Conservation (phyloP, 257 asterid species). For the Perilla frutescens region DNA sequence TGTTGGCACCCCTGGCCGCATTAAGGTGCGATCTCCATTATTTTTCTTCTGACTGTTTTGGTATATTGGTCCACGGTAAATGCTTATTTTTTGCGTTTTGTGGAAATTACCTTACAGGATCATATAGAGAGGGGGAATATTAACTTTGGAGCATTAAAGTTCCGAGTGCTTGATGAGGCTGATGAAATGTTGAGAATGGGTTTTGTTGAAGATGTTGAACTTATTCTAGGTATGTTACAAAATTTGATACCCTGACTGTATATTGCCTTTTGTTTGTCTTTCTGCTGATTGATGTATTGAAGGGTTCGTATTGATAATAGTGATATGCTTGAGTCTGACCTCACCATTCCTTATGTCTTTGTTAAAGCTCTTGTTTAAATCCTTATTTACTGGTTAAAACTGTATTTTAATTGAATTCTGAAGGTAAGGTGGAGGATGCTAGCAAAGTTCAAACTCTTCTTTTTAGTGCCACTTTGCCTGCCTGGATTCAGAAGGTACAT, state of each 20-base stretch:
- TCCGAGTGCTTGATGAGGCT: slow-evolving; percentile 97
- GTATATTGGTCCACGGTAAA: not conserved
- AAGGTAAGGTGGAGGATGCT: slow-evolving; percentile 86
- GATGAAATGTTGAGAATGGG: slow-evolving; percentile 99
- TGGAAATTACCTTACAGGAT: slow-evolving; percentile 59
- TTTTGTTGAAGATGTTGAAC: slow-evolving; percentile 97
- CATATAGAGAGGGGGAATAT: slow-evolving; percentile 80
- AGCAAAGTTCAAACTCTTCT: slow-evolving; percentile 94
- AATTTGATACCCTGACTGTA: not conserved
- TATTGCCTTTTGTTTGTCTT: not conserved
- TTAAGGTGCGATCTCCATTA: slow-evolving; percentile 58
- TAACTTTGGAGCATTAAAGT: slow-evolving; percentile 75
- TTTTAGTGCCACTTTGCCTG: slow-evolving; percentile 94
- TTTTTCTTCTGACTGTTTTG: not conserved
- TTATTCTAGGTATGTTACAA: slow-evolving; percentile 72
- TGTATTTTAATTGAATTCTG: slow-evolving; percentile 26
- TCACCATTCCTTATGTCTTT: slow-evolving; percentile 9
- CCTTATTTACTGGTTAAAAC: slow-evolving; percentile 6
- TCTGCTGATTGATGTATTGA: not conserved
- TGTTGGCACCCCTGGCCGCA: slow-evolving; percentile 93
- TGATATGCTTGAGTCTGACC: not conserved
- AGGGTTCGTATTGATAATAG: not conserved
- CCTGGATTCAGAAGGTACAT: slow-evolving; percentile 83
- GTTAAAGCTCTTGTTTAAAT: not conserved
- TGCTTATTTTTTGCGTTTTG: slow-evolving; percentile 21